A percentile compares a stretch with the other conserved stretches of the same genome.
phyloP scores from a whole-genome alignment of 2,329 filamentous ascomycete species.

The Fusarium mangiferae region DNA sequence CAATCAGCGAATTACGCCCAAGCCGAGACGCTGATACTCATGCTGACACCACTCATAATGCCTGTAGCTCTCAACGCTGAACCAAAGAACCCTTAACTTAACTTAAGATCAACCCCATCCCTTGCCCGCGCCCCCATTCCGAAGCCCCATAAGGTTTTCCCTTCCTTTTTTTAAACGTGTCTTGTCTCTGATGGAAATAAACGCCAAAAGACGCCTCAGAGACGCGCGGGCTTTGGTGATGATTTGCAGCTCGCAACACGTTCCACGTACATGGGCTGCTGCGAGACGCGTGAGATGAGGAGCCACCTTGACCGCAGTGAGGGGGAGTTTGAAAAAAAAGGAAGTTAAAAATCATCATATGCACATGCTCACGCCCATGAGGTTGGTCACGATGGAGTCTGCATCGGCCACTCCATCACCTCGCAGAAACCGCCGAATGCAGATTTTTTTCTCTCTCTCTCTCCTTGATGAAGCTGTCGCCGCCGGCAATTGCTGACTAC shows the following conservation, averaged over 20 bases:
- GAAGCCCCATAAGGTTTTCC: constrained; percentile 35
- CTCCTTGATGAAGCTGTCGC: constrained; percentile 35
- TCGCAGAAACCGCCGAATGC: constrained; percentile 18
- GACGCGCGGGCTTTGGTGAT: constrained; percentile 34
- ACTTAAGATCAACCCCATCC: constrained; percentile 34
- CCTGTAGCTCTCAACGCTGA: constrained; percentile 12
- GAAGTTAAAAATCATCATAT: constrained; percentile 25
- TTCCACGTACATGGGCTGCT: constrained; percentile 44
- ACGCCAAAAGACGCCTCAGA: constrained; percentile 31
- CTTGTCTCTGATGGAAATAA: constrained; percentile 31
- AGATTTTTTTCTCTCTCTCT: constrained; percentile 18
- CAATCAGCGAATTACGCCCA: constrained; percentile 19
- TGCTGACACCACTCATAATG: constrained; percentile 28
- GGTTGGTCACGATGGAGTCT: constrained; percentile 37
- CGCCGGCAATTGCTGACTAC: constrained; percentile 15
- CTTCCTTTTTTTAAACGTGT: constrained; percentile 31
- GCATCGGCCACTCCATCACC: constrained; percentile 30
- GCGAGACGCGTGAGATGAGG: constrained; percentile 43
- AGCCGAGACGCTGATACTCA: constrained; percentile 23
- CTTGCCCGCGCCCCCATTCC: constrained; percentile 28
- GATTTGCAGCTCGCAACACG: constrained; percentile 43
- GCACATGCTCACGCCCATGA: constrained; percentile 15
- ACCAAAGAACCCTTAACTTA: constrained; percentile 19
- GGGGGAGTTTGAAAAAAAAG: constrained; percentile 13
- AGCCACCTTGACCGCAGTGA: constrained; percentile 33